Base-by-base conservation (phyloP, 2,329 filamentous ascomycete species). In the Fusarium graminum region DNA sequence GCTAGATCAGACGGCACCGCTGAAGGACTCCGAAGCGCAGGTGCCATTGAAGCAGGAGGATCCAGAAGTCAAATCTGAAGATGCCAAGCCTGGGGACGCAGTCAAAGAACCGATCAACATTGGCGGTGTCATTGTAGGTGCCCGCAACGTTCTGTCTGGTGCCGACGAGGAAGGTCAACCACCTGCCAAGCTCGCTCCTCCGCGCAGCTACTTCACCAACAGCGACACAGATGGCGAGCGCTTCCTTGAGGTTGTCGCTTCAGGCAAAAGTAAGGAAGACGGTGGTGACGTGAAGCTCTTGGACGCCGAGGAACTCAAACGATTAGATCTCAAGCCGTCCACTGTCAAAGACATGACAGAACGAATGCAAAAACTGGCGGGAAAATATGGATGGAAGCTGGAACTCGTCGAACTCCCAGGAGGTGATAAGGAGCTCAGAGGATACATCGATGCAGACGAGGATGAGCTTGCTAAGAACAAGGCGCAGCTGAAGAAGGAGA, bases 371-470 rank as follows among this genome's bases (percentile, higher is more conserved):
- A 85, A 88, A 70, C 74, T 91, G 39, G 92, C 92, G 0, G 86
- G 88, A 4, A 88, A 90, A 9, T 86, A 88, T 67, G 88, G 88
- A 16, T 97, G 93, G 93, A 91, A 89, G 71, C 80, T 97, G 59
- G 92, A 95, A 76, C 83, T 95, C 14, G 86, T 95, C 2, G 90
- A 95, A 72, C 83, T 87, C 12, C 86, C 89, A 1, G 69, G 63
- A 2, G 83, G 86, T 22, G 80, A 83, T 6, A 73, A 79, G 63
- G 90, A 93, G 74, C 86, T 94, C 39, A 81, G 90, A 42, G 92
- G 90, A 1, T 86, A 92, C 40, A 85, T 94, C 16, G 88, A 90
- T 28, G 84, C 86, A 2, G 82, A 86, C 1, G 81, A 83, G 11
- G 76, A 80, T 10, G 75, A 67, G 38, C 36, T 67, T n/a, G 68